Percentiles rank a stretch among this genome's conserved stretches.
Evolutionary conservation across 2,329 filamentous ascomycete genomes (phyloP).

Genomic region (Alternaria rosae): DNA sequence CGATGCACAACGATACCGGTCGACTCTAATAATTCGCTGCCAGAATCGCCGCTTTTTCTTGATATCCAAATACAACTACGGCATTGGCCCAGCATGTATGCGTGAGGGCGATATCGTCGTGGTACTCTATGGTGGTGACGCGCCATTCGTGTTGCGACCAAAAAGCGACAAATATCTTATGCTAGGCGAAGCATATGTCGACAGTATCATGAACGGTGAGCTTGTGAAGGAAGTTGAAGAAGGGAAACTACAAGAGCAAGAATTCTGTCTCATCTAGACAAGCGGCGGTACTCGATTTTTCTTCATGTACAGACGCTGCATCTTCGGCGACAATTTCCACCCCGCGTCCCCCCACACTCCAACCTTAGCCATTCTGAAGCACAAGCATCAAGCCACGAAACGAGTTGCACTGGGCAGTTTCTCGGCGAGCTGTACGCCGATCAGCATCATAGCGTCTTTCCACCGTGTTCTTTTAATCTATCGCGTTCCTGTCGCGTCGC

Average conservation of each 20-base stretch:
- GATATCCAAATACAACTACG: background rate
- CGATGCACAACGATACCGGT: background rate
- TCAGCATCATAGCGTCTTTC: background rate
- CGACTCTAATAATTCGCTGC: background rate
- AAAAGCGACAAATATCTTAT: background rate
- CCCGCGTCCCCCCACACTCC: background rate
- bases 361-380: background rate
- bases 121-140: conserved; percentile 6
- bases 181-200: conserved; percentile 10
- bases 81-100: conserved; percentile 13
- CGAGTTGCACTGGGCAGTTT: background rate
- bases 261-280: conserved; percentile 4
- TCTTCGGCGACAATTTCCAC: background rate
- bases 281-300: background rate
- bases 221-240: background rate
- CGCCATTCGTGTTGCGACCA: conserved; percentile 4
- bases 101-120: conserved; percentile 10
- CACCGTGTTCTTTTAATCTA: conserved; percentile 34
- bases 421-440: background rate
- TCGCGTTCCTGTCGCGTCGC: conserved; percentile 18
- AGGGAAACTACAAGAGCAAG: conserved; percentile 1
- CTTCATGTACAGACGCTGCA: background rate
- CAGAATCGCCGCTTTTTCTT: background rate
- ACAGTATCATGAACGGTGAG: conserved; percentile 11
- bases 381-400: background rate